A percentile compares a stretch with the other conserved stretches of the same genome.
These are phyloP conservation scores for Eucommia ulmoides DNA, from an alignment of 257 asterid species.

Conservation along the genomic window DNA sequence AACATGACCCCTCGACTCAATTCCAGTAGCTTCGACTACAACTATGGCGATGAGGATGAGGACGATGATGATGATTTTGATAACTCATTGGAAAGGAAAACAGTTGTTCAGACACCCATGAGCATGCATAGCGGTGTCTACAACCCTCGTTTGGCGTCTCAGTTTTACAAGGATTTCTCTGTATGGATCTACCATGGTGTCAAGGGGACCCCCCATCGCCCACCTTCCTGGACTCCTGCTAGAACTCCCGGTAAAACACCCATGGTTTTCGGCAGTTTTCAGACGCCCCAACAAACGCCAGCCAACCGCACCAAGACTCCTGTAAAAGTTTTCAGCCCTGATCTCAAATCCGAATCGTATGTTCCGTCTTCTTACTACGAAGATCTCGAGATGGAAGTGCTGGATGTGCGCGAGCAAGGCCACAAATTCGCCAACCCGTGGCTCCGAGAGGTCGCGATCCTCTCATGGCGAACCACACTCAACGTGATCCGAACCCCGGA, in stretches of 20 bases:
- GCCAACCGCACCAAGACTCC: conserved; percentile 18
- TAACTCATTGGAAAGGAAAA: conserved; percentile 50
- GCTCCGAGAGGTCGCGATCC: conserved; percentile 68
- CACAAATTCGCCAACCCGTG: conserved; percentile 69
- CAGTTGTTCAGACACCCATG: conserved; percentile 32
- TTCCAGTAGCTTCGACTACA: conserved; percentile 19
- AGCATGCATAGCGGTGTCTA: conserved; percentile 35
- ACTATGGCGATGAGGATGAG: conserved; percentile 11
- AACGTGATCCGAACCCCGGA: conserved; percentile 77
- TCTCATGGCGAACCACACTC: conserved; percentile 66
- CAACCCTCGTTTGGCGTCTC: conserved; percentile 67
- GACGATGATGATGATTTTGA: conserved; percentile 48
- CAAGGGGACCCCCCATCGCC: conserved; percentile 55
- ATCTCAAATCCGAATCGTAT: conserved; percentile 14
- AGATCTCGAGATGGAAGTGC: conserved; percentile 39
- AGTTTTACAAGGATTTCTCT: conserved; percentile 74
- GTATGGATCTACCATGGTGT: conserved; percentile 73
- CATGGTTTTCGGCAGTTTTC: conserved; percentile 13
- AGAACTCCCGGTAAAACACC: conserved; percentile 45
- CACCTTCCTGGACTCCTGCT: conserved; percentile 79
- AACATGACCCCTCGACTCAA: conserved; percentile 25
- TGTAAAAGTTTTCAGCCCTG: conserved; percentile 27
- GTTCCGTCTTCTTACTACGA: conserved; percentile 33
- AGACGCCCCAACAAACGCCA: conserved; percentile 22
- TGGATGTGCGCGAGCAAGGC: conserved; percentile 55